These are phyloP conservation scores for Ceratorhiza oryzae-sativae DNA, from an alignment of 1,284 basidiomycete genomes.

Conservation along the genomic window DNA sequence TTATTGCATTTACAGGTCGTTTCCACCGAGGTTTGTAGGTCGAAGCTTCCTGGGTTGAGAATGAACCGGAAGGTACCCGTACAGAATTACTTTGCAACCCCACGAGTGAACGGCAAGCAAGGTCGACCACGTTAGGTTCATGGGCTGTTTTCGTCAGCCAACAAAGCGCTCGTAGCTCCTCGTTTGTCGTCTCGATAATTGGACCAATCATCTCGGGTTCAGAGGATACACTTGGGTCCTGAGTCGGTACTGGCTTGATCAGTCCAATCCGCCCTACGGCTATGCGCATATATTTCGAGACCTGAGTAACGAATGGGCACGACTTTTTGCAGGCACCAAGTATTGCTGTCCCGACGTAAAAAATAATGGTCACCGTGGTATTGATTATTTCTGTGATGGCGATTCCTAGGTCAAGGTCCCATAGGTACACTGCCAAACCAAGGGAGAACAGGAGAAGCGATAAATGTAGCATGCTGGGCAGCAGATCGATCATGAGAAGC, in stretches of 20 bases:
- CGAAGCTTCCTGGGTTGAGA: background rate
- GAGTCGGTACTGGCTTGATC: background rate
- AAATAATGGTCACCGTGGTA: background rate
- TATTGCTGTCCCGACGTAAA: background rate
- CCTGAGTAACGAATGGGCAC: slow-evolving; percentile 1
- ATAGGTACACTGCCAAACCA: slow-evolving; percentile 22
- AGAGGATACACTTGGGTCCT: background rate
- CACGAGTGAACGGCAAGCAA: background rate
- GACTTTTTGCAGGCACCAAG: background rate
- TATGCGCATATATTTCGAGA: slow-evolving; percentile 11
- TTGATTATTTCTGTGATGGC: background rate
- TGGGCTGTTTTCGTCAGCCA: background rate
- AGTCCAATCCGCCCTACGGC: background rate
- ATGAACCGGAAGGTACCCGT: too few species aligned
- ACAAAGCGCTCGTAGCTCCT: background rate
- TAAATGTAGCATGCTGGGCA: slow-evolving; percentile 31
- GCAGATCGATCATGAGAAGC: background rate
- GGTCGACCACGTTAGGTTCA: background rate
- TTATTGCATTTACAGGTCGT: too few species aligned
- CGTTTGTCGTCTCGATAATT: background rate
- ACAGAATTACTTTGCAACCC: too few species aligned
- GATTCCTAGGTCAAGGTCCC: background rate
- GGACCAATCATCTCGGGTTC: too few species aligned
- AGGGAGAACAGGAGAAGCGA: slow-evolving; percentile 21
- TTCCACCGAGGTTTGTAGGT: too few species aligned